These are phyloP conservation scores for Chlamydomonas sphaeroides DNA, from an alignment of 139 green algal species.

Conservation along the genomic window DNA sequence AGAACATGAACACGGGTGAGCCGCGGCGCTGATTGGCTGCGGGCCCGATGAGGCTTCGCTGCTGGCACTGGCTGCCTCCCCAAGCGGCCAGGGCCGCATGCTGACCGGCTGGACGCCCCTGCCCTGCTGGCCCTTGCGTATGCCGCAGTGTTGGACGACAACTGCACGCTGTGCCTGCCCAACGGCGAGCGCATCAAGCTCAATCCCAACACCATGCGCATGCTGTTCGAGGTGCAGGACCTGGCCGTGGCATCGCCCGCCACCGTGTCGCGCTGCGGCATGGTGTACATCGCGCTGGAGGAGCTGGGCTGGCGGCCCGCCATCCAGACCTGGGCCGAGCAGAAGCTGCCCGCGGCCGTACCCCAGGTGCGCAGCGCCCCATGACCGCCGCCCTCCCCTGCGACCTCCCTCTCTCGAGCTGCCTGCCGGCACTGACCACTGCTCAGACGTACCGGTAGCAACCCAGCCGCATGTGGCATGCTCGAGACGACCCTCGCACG, in stretches of 20 bases:
- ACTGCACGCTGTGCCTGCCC: constrained; percentile 85
- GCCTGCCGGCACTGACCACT: too few relatives aligned
- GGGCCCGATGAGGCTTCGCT: too few relatives aligned
- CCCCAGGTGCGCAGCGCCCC: constrained; percentile 30
- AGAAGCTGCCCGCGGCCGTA: constrained; percentile 39
- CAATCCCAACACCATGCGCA: constrained; percentile 77
- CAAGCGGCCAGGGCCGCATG: too few relatives aligned
- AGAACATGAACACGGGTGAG: constrained; percentile 78
- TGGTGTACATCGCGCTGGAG: constrained; percentile 80
- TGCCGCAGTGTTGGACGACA: constrained; percentile 71
- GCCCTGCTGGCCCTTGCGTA: too few relatives aligned
- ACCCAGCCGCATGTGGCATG: too few relatives aligned
- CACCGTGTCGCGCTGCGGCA: constrained; percentile 74
- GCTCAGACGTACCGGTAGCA: too few relatives aligned
- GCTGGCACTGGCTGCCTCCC: too few relatives aligned
- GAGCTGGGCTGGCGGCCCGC: constrained; percentile 72
- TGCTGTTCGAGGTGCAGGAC: constrained; percentile 86
- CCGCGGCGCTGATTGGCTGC: too few relatives aligned
- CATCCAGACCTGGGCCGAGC: constrained; percentile 69
- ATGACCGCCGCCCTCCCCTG: too few relatives aligned
- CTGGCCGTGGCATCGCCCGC: constrained; percentile 74
- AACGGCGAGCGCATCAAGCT: constrained; percentile 90
- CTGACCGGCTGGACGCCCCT: too few relatives aligned
- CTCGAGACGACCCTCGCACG: too few relatives aligned
- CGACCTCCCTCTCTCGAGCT: too few relatives aligned